Conservation (phyloP, 108 stramenopile species). For the Pseudonitzschia multiseries region DNA sequence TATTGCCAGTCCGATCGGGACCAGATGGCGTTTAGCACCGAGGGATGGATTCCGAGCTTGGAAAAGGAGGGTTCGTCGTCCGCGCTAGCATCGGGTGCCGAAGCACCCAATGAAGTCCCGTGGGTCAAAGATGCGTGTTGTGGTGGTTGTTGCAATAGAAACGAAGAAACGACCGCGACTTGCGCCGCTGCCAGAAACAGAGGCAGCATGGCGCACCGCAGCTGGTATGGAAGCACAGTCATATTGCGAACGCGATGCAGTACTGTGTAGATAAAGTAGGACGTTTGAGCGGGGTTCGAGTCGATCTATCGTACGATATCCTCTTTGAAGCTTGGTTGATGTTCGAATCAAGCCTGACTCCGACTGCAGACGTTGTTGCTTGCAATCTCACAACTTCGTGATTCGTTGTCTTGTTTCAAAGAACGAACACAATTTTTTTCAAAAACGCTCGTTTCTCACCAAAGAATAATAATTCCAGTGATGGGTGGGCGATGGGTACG, state of each 20-base stretch:
- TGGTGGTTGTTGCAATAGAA: not conserved
- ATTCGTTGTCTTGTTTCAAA: too few relatives aligned
- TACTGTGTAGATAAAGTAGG: too few relatives aligned
- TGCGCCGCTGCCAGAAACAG: not conserved
- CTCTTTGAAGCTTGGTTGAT: too few relatives aligned
- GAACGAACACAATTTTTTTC: too few relatives aligned
- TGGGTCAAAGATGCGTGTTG: not conserved
- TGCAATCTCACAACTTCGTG: too few relatives aligned
- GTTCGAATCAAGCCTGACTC: too few relatives aligned
- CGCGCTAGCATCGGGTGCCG: not conserved
- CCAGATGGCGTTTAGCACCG: slow-evolving; percentile 27
- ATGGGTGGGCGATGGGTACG: too few relatives aligned
- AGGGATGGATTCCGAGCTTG: slow-evolving; percentile 35
- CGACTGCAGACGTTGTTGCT: too few relatives aligned
- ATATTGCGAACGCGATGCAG: too few relatives aligned
- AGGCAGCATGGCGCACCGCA: not conserved
- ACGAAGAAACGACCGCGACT: not conserved
- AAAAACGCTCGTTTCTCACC: too few relatives aligned
- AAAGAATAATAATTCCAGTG: not conserved
- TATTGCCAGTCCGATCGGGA: slow-evolving; percentile 50
- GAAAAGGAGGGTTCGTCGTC: slow-evolving; percentile 23
- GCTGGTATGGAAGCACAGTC: not conserved
- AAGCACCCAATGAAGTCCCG: not conserved
- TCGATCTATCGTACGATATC: too few relatives aligned
- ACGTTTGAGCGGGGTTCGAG: too few relatives aligned